Evolutionary conservation across 371 early-diverging fungal genomes (phyloP), one percentile per base, ranked within the genome.

Genomic region (Apophysomyces variabilis): DNA sequence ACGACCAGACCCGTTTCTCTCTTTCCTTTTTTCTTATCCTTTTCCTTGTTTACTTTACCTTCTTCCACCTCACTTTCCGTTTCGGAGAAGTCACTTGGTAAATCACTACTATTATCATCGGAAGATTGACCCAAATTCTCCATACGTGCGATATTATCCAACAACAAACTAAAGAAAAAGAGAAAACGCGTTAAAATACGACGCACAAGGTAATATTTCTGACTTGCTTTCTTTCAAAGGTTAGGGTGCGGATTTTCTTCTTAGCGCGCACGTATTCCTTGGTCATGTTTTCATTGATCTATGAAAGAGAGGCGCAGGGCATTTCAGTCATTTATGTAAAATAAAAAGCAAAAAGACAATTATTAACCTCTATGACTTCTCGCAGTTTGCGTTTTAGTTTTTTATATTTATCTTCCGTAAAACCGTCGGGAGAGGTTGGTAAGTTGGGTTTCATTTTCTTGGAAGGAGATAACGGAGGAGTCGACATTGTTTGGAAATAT

Each of bases 191-290:
- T 38, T 62, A 26, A 26, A 26, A 26, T 26, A 26, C 47, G 32
- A 21, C 18, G 50, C 38, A 58, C 56, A 0, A 36, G 21, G 9
- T 18, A 12, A 18, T 8, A 11, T 60, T 13, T n/a, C 8, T n/a
- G 14, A 61, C 79, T 57, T 79, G 85, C 88, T 78, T 81, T 72
- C 85, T 77, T 64, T 89, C 87, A 58, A 74, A 78, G 26, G 83
- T 77, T 32, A 88, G 71, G 9, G 77, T 74, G 41, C 66, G 64
- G 43, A 85, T 82, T 57, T 84, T 83, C 50, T 79, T 69, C n/a
- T 76, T 67, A 8, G 83, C 75, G 41, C 67, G 72, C 60, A 71
- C 72, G 13, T 85, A 76, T 21, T 80, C 72, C 38, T 70, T 73
- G 18, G 75, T 72, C 60, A 90, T 71, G 35, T 74, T 61, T 50